phyloP scores from a whole-genome alignment of 1,139 yeast species.

The Magnusiomyces suaveolens region DNA sequence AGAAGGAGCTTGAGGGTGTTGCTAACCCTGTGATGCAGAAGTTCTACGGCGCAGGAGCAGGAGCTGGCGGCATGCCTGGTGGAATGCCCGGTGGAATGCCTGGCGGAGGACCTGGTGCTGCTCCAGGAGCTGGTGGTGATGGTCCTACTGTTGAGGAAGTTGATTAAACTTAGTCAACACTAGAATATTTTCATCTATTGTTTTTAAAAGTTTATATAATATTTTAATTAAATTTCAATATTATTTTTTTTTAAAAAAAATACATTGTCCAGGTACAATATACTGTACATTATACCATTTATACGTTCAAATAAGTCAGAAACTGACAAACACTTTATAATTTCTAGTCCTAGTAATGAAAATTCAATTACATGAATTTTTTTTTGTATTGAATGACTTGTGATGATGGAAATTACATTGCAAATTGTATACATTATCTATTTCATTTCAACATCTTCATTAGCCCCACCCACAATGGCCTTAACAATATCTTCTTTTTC shows the following conservation, averaged over 20 bases:
- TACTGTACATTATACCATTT: no score
- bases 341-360: no score
- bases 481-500: background rate
- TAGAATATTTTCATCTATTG: background rate
- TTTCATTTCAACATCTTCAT: background rate
- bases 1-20: slow-evolving; percentile 86
- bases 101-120: slow-evolving; percentile 5
- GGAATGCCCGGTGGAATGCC: slow-evolving; percentile 40
- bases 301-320: no score
- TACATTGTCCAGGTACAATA: no score
- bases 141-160: slow-evolving; percentile 8
- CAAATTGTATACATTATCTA: background rate
- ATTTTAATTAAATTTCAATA: background rate
- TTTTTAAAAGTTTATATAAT: background rate
- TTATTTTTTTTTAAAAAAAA: no score
- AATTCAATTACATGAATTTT: no score
- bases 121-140: slow-evolving; percentile 37
- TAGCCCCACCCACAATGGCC: background rate
- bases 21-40: slow-evolving; percentile 92
- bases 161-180: background rate
- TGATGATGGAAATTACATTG: background rate
- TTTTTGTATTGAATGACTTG: background rate
- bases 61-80: slow-evolving; percentile 47
- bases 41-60: slow-evolving; percentile 56
- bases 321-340: no score